Evolutionary conservation across 345 rosid genomes (phyloP).

Genomic region (Noccaea bulbosa): DNA sequence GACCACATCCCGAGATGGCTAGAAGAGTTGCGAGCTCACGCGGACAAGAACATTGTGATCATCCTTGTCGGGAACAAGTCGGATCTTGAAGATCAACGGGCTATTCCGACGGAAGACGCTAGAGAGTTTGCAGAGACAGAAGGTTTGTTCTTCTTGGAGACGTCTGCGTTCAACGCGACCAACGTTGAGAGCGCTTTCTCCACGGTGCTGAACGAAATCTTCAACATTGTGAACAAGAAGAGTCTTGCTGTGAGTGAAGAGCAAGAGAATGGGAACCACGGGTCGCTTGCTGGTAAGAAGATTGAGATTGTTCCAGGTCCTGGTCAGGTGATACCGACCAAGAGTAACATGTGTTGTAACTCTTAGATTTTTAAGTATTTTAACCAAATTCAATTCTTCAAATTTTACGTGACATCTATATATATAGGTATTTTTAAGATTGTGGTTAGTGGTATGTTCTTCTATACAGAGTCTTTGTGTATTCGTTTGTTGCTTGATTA

Average conservation of each 20-base stretch:
- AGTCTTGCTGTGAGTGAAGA: constrained; percentile 60
- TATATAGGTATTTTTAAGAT: constrained; percentile 2
- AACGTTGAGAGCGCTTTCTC: constrained; percentile 72
- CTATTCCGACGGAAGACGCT: constrained; percentile 67
- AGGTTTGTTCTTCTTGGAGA: constrained; percentile 79
- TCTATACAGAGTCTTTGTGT: neutral
- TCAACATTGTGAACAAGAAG: constrained; percentile 75
- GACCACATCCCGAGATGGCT: constrained; percentile 88
- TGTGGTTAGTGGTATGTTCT: constrained; percentile 10
- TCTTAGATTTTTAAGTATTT: constrained; percentile 27
- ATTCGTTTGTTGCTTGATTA: constrained; percentile 27
- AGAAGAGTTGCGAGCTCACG: constrained; percentile 81
- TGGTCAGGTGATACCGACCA: constrained; percentile 66
- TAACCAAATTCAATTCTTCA: constrained; percentile 28
- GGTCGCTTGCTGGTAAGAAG: constrained; percentile 69
- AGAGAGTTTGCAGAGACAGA: constrained; percentile 82
- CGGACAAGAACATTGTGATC: constrained; percentile 79
- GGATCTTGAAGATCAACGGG: constrained; percentile 70
- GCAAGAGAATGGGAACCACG: constrained; percentile 56
- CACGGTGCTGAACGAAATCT: constrained; percentile 73
- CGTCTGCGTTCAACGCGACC: constrained; percentile 69
- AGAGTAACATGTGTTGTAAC: constrained; percentile 63
- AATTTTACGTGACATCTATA: neutral
- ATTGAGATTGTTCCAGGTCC: constrained; percentile 67
- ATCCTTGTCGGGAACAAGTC: constrained; percentile 75